Evolutionary conservation across 768 basidiomycete species (phyloP).

Genomic region (Podaxis pistillaris): DNA sequence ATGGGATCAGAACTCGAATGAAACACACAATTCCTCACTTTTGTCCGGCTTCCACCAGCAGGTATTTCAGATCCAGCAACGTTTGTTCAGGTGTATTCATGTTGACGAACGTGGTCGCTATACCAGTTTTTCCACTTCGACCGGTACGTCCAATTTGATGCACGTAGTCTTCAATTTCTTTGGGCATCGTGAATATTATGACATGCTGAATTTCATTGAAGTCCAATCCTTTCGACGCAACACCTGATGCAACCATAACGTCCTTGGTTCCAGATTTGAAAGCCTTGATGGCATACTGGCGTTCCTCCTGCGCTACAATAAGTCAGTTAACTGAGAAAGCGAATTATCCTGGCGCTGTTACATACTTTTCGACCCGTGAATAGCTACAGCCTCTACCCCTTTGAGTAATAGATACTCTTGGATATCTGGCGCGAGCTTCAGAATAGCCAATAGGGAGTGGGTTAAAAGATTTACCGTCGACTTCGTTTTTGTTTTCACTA

Average conservation of each 20-base stretch:
- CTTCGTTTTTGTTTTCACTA: constrained; percentile 99
- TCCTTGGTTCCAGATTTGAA: constrained; percentile 98
- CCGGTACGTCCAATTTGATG: constrained; percentile 99
- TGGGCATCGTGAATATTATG: constrained; percentile 99
- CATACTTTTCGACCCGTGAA: constrained; percentile 96
- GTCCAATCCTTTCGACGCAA: constrained; percentile 97
- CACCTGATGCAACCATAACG: constrained; percentile 98
- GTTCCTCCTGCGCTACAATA: constrained; percentile 87
- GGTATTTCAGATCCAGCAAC: constrained; percentile 92
- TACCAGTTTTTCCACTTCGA: constrained; percentile 96
- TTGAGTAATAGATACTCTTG: constrained; percentile 97
- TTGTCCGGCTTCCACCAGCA: constrained; percentile 96
- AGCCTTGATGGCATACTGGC: constrained; percentile 97
- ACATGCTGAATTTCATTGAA: constrained; percentile 99
- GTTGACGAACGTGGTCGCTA: constrained; percentile 98
- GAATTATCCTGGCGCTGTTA: constrained; percentile 5
- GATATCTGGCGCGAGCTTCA: constrained; percentile 63
- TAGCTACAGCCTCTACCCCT: constrained; percentile 97
- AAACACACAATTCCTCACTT: constrained; percentile 54
- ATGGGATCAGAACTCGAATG: constrained; percentile 5
- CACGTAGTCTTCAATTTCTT: constrained; percentile 99
- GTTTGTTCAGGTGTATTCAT: constrained; percentile 98
- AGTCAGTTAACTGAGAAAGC: not conserved
- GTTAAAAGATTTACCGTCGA: constrained; percentile 70
- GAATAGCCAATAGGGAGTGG: not conserved